Conservation (phyloP, 192 early-diverging fungal species). For the Fimicolochytrium jonesii region DNA sequence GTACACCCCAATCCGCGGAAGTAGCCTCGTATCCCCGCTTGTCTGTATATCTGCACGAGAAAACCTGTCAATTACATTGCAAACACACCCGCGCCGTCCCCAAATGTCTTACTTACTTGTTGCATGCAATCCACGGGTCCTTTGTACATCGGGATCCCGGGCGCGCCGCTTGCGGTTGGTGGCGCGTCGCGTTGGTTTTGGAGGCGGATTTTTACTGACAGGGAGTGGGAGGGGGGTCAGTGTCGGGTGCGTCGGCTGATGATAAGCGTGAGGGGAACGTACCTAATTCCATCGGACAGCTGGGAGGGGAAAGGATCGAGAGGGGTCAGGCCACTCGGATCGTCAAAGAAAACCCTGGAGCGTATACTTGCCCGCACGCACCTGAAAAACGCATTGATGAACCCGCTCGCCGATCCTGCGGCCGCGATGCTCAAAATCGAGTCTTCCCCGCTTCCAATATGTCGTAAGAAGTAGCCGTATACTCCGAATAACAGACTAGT, state of each 20-base stretch:
- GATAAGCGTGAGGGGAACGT: not conserved
- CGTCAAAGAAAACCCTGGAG: not conserved
- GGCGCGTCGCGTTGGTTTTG: constrained; percentile 33
- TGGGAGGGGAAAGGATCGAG: too few species aligned
- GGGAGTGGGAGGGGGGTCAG: too few species aligned
- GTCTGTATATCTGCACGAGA: constrained; percentile 24
- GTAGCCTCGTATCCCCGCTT: constrained; percentile 30
- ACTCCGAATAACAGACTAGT: constrained; percentile 47
- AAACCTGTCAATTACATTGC: too few species aligned
- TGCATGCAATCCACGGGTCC: constrained; percentile 40
- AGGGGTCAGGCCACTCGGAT: too few species aligned
- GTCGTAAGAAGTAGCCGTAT: constrained; percentile 42
- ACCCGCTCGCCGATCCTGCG: constrained; percentile 41
- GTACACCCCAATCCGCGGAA: constrained; percentile 37
- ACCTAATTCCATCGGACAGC: constrained; percentile 49
- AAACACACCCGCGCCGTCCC: too few species aligned
- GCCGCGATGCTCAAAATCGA: constrained; percentile 28
- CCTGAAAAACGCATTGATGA: constrained; percentile 43
- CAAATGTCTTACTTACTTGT: constrained; percentile 1
- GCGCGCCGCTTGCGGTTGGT: not conserved
- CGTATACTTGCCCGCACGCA: not conserved
- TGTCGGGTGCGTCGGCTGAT: too few species aligned
- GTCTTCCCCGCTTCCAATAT: constrained; percentile 22
- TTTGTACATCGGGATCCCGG: constrained; percentile 16
- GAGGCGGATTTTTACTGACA: constrained; percentile 46